A percentile compares a stretch with the other conserved stretches of the same genome.
These are phyloP conservation scores for Auriscalpium microsporum DNA, from an alignment of 768 basidiomycete species.

Conservation along the genomic window DNA sequence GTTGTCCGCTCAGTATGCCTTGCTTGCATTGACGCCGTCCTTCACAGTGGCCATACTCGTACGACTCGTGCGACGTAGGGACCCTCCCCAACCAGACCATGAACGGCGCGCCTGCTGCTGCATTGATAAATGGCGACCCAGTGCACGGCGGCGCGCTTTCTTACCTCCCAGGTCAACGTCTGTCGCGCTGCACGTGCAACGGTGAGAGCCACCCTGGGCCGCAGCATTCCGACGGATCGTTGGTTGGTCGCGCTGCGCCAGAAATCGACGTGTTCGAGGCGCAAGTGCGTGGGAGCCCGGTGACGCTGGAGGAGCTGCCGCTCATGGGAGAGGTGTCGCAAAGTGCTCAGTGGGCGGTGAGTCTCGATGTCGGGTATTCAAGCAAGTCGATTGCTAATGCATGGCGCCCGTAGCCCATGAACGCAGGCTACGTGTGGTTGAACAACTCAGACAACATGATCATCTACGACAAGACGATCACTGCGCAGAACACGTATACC, in stretches of 20 bases:
- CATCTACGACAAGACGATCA: conserved; percentile 45
- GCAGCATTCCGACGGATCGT: conserved; percentile 40
- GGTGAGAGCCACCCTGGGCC: conserved; percentile 44
- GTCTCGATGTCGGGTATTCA: not conserved
- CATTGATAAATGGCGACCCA: conserved; percentile 52
- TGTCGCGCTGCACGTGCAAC: conserved; percentile 21
- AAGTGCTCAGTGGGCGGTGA: conserved; percentile 1
- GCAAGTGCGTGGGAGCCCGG: conserved; percentile 11
- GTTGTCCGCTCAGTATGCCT: conserved; percentile 2
- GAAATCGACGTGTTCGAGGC: conserved; percentile 68
- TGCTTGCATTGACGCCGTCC: not conserved
- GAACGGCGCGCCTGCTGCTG: conserved; percentile 52
- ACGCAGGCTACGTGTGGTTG: conserved; percentile 47
- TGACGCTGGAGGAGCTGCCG: not conserved
- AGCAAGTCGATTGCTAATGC: conserved; percentile 9
- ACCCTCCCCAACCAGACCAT: conserved; percentile 76
- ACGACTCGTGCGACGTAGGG: conserved; percentile 87
- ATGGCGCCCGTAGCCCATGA: conserved; percentile 62
- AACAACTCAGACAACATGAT: conserved; percentile 52
- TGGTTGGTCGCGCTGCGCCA: conserved; percentile 52
- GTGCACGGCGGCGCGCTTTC: conserved; percentile 49
- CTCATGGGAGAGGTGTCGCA: not conserved
- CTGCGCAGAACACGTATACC: conserved; percentile 53
- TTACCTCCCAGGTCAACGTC: conserved; percentile 71
- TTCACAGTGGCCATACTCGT: conserved; percentile 67